phyloP scores from a whole-genome alignment of 2,329 filamentous ascomycete species.

The Alternaria conjuncta region DNA sequence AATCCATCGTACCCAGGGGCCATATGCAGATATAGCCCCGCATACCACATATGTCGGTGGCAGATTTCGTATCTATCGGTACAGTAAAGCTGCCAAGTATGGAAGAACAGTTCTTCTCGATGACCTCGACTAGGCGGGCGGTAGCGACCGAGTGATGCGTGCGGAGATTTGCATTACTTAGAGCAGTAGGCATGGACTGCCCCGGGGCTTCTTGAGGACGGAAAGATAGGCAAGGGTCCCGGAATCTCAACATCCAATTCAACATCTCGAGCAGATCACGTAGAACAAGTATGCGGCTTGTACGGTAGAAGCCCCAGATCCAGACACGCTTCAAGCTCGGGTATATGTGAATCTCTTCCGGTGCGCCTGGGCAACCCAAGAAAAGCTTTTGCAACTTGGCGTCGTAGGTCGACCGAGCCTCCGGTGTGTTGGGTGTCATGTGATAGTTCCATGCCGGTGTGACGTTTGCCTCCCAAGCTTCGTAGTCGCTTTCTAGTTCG shows the following conservation, averaged over 20 bases:
- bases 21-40: conserved; percentile 37
- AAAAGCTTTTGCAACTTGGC: conserved; percentile 34
- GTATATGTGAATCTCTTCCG: conserved; percentile 36
- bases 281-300: conserved; percentile 33
- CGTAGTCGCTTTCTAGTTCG: conserved; percentile 33
- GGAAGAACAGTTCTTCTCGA: conserved; percentile 34
- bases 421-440: conserved; percentile 30
- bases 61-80: conserved; percentile 29
- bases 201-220: not conserved
- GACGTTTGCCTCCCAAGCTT: conserved; percentile 31
- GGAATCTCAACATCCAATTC: conserved; percentile 39
- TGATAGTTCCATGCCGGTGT: conserved; percentile 29
- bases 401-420: conserved; percentile 24
- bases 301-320: conserved; percentile 42
- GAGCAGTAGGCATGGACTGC: not conserved
- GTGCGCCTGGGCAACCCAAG: conserved; percentile 29
- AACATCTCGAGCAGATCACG: conserved; percentile 39
- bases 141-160: conserved; percentile 27
- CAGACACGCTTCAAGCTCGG: conserved; percentile 30
- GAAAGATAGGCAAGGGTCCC: conserved; percentile 10
- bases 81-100: conserved; percentile 35
- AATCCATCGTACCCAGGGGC: conserved; percentile 36
- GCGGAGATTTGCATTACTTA: conserved; percentile 24
- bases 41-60: conserved; percentile 33
- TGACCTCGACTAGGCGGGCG: conserved; percentile 25